Base-by-base conservation (phyloP, 345 rosid species). In the Draba incana region DNA sequence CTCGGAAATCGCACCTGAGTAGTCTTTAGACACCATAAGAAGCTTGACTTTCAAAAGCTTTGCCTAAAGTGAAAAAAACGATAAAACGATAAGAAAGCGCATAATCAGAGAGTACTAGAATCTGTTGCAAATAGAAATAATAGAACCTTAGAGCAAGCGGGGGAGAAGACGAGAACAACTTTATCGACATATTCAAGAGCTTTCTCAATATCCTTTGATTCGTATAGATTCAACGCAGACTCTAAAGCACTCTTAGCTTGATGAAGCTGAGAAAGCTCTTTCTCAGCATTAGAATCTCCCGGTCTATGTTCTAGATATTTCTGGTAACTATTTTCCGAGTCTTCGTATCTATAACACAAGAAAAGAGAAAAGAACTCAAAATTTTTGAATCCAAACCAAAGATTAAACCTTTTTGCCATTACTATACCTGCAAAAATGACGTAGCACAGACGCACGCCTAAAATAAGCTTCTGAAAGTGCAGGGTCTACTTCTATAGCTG, bases 81-180 rank as follows among this genome's bases (percentile, higher is more conserved):
- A 30, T 27, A 25, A 51, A 24, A 62, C 25, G 2, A 48, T 47
- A 20, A 62, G 42, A 62, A 62, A 54, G 23, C 39, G 57, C 35
- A 66, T 14, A 47, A 53, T 38, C 13, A 49, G 27, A 47, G 39
- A 53, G 39, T 39, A 41, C 16, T 15, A 48, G 28, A 13, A 20
- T 24, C 5, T 47, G 10, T 7, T 41, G 53, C 28, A 44, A 67
- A 1, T 15, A 62, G 52, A 27, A 35, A 55, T 20, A 38, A 59
- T 46, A 31, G 81, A 42, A 94, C 99, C 99, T 76, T 83, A 45
- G 87, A 80, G 79, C 99, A 95, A 41, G 88, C 88, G 23, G 99
- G 96, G 57, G 96, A 95, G 75, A 95, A 95, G 62, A 95, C 94
- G 38, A 95, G 92, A 6, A 95, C 97, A 62, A 95, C 89, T 86